Base-by-base conservation (phyloP, 805 yeast species). In the Saccharomycopsis synnaedendra region DNA sequence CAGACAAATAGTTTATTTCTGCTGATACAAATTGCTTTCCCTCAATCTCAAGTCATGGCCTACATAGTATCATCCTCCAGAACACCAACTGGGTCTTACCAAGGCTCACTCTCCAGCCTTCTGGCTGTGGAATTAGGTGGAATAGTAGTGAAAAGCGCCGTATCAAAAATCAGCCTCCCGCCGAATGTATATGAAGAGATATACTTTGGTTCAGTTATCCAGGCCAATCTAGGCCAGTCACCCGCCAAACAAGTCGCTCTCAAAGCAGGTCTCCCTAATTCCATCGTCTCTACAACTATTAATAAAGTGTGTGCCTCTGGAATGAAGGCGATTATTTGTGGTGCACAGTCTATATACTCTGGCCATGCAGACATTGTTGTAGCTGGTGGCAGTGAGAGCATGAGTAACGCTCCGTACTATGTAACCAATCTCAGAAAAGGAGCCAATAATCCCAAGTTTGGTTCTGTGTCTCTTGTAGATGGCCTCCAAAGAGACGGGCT, bases 231-330 rank as follows among this genome's bases (percentile, higher is more conserved):
- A 50, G 97, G 97, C 54, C 97, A 90, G 69, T 88, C 90, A 49
- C 97, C 97, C 42, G 98, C 97, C 35, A 82, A 97, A 69, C 97
- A 90, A 70, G 97, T 90, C 50, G 96, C 96, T 10, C 61, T 93
- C 55, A 82, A 80, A 60, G 83, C 97, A 11, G 97, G 97, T n/a
- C 74, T 93, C 45, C 78, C 87, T 44, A 78, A 82, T 55, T 70
- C 78, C 52, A 79, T 86, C 48, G 83, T 87, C 44, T 94, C 96
- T 49, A 77, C 96, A 46, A 84, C 97, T 37, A 75, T 90, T 56
- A 93, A 93, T 77, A 90, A 90, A 71, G 97, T 93, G 49, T 93
- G 97, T 72, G 95, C 98, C 39, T 85, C 96, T 9, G 97, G 96
- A 58, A 70, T 90, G 79, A 90, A 93, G 70, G 77, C 96, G 41